Percentiles rank a stretch among this genome's conserved stretches.
These are phyloP conservation scores for Moricandia arvensis DNA, from an alignment of 345 rosid genomes.

Conservation along the genomic window DNA sequence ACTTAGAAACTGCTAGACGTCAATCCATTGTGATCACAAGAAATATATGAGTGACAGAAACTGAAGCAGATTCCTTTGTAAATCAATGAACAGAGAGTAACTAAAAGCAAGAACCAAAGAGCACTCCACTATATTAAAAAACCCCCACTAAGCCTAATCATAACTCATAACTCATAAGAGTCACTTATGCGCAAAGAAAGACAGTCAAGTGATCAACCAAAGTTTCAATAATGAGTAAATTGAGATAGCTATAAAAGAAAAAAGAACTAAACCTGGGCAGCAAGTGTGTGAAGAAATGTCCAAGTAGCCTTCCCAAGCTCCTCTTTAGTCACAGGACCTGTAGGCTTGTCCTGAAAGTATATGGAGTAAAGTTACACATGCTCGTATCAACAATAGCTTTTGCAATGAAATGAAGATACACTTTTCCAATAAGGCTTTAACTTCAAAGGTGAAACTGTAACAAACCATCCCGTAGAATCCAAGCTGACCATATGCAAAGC, in stretches of 20 bases:
- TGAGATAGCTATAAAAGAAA: neutral
- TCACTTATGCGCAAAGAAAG: too few relatives aligned
- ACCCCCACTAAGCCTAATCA: too few relatives aligned
- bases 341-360: slow-evolving; percentile 44
- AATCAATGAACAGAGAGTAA: too few relatives aligned
- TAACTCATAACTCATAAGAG: too few relatives aligned
- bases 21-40: neutral
- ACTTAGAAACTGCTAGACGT: neutral
- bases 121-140: neutral
- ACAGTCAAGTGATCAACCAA: neutral
- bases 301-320: slow-evolving; percentile 95
- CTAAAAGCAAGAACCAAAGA: neutral
- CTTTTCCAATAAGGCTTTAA: neutral
- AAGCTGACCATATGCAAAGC: too few relatives aligned
- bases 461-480: too few relatives aligned
- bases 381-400: slow-evolving; percentile 6
- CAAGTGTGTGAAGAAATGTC: slow-evolving; percentile 95
- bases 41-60: too few relatives aligned
- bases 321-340: slow-evolving; percentile 82
- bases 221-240: too few relatives aligned
- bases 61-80: neutral
- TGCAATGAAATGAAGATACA: neutral
- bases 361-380: neutral
- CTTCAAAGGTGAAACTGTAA: too few relatives aligned
- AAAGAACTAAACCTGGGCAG: slow-evolving; percentile 66